Percentiles rank a stretch among this genome's conserved stretches.
Conservation (phyloP, 306 rosid genomes). For the Citrullus colocynthis region DNA sequence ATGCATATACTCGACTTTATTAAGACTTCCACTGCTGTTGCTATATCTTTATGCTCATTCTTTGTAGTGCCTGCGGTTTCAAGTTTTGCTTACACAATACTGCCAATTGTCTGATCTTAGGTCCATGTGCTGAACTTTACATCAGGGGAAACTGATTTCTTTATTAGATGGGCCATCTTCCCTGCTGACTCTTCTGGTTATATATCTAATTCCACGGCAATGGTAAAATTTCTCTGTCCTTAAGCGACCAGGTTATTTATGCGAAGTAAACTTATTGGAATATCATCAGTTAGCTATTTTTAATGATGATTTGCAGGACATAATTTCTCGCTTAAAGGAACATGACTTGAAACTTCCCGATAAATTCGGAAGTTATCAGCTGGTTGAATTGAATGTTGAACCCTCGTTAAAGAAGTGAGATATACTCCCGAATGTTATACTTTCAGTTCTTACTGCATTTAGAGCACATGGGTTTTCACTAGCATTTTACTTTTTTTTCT, state of each 20-base stretch:
- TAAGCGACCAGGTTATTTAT: not conserved
- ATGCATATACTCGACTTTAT: not conserved
- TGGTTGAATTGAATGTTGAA: constrained; percentile 25
- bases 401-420: constrained; percentile 23
- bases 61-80: not conserved
- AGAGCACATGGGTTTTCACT: not conserved
- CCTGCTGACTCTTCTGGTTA: constrained; percentile 22
- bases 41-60: not conserved
- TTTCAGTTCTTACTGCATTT: not conserved
- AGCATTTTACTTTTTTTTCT: not conserved
- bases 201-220: constrained; percentile 24
- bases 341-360: constrained; percentile 32
- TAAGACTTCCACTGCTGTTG: not conserved
- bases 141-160: constrained; percentile 11
- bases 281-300: not conserved
- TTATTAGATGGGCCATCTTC: constrained; percentile 21
- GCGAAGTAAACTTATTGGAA: not conserved
- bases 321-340: constrained; percentile 23
- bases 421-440: not conserved
- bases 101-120: constrained; percentile 12
- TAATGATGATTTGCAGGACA: constrained; percentile 13
- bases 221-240: constrained; percentile 14
- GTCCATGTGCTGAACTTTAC: constrained; percentile 27
- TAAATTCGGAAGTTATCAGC: constrained; percentile 33
- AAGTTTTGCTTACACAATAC: not conserved